These are phyloP conservation scores for Parmelia sp. DNA, from an alignment of 495 filamentous ascomycete species.

Conservation along the genomic window DNA sequence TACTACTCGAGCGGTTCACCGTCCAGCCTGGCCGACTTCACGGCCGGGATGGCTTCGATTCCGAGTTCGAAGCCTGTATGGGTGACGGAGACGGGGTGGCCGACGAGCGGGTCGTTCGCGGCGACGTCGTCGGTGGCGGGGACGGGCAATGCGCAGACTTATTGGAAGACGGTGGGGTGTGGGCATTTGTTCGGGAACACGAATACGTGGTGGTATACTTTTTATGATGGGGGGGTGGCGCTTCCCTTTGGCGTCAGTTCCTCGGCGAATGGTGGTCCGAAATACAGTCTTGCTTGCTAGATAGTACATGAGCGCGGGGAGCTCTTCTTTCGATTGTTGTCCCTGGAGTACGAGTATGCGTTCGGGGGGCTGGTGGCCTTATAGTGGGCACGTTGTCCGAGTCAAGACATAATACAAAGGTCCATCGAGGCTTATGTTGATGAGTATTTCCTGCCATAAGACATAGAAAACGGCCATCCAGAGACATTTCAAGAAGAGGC, in stretches of 20 bases:
- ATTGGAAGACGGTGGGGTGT: conserved; percentile 75
- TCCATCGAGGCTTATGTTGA: no score
- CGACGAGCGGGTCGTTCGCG: conserved; percentile 62
- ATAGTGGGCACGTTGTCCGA: no score
- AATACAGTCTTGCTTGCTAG: background rate
- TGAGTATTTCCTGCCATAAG: no score
- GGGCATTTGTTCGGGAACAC: conserved; percentile 49
- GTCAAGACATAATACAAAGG: no score
- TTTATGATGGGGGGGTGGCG: conserved; percentile 3
- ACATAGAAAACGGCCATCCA: no score
- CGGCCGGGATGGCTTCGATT: background rate
- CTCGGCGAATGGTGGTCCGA: background rate
- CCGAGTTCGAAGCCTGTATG: conserved; percentile 21
- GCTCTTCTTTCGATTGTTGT: no score
- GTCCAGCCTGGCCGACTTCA: background rate
- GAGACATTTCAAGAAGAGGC: no score
- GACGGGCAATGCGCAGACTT: conserved; percentile 60
- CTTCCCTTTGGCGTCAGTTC: background rate
- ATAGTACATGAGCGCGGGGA: no score
- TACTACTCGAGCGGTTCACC: conserved; percentile 2
- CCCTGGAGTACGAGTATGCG: no score
- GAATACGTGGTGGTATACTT: conserved; percentile 59
- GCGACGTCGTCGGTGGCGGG: conserved; percentile 54
- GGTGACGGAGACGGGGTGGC: conserved; percentile 38
- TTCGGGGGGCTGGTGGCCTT: no score